These are phyloP conservation scores for Beverwykella pulmonaria DNA, from an alignment of 495 filamentous ascomycete genomes.

Conservation along the genomic window DNA sequence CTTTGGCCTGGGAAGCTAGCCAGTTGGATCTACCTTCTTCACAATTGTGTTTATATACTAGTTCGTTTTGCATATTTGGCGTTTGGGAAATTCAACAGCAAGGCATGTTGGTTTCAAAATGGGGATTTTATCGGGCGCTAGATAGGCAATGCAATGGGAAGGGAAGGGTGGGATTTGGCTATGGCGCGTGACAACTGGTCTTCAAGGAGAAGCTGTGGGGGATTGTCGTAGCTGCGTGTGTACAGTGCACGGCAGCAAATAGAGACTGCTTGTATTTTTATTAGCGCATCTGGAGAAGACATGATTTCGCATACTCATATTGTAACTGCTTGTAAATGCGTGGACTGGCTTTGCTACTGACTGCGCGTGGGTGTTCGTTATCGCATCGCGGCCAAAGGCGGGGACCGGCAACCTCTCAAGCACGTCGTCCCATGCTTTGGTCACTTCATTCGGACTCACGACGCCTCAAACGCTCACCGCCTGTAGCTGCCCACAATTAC, in stretches of 20 bases:
- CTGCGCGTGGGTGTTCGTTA: constrained; percentile 17
- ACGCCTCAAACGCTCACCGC: neutral
- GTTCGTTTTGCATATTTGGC: constrained; percentile 18
- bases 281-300: constrained; percentile 1
- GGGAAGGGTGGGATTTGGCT: neutral
- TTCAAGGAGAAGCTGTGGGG: neutral
- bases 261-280: constrained; percentile 11
- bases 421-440: constrained; percentile 32
- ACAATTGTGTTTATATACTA: neutral
- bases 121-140: constrained; percentile 1
- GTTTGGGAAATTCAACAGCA: constrained; percentile 10
- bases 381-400: constrained; percentile 17
- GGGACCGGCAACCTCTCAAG: constrained; percentile 17
- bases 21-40: constrained; percentile 6
- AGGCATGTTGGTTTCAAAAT: constrained; percentile 7
- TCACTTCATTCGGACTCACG: constrained; percentile 6
- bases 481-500: neutral
- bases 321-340: neutral
- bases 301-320: neutral
- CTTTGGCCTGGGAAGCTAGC: neutral
- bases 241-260: neutral
- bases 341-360: neutral
- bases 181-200: constrained; percentile 11
- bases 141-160: neutral
- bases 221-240: neutral